Evolutionary conservation across 768 basidiomycete genomes (phyloP), one percentile per base, ranked within the genome.

Genomic region (Hygrocybe punicea): DNA sequence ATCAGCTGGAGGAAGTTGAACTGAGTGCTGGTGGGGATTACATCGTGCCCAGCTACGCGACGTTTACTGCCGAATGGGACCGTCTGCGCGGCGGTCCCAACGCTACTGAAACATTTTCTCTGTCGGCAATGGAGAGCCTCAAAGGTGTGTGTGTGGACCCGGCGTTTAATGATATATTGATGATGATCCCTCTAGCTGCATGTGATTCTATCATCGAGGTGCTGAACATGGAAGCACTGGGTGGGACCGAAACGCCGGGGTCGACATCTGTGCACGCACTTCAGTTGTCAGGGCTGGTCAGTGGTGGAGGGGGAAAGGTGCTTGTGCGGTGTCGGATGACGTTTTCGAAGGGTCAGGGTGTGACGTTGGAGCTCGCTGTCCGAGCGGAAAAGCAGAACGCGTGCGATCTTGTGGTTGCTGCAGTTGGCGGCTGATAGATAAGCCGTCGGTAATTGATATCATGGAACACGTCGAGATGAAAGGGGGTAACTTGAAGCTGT

Each of bases 131-230:
- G 83, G 93, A 96, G 65, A 92, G 88, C 59, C 81, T 99, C 61
- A 93, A 95, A 81, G 93, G 95, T 95, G 63, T 60, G 85, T 73
- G 58, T 60, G 35, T 24, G 44, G 7, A 16, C 7, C 45, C 40
- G 40, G 40, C 60, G 58, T 58, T 37, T 24, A 42, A 19, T 53
- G 44, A 49, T 60, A 36, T 63, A 53, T 67, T 56, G 65, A 48
- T 52, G 25, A 48, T 53, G 52, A 42, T 63, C 56, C 60, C 62
- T 56, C 47, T 68, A 96, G 95, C 93, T 65, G 96, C 96, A 10
- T 97, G 95, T 73, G 90, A 94, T 67, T 97, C 96, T 24, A 89
- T 98, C 64, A 84, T 95, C 64, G 95, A 97, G 67, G 89, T 98
- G 29, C 85, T 98, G 60, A 89, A 92, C 69, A 98, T 99, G 96